Conservation (phyloP, 2,329 filamentous ascomycete genomes). For the Alternaria sp. region DNA sequence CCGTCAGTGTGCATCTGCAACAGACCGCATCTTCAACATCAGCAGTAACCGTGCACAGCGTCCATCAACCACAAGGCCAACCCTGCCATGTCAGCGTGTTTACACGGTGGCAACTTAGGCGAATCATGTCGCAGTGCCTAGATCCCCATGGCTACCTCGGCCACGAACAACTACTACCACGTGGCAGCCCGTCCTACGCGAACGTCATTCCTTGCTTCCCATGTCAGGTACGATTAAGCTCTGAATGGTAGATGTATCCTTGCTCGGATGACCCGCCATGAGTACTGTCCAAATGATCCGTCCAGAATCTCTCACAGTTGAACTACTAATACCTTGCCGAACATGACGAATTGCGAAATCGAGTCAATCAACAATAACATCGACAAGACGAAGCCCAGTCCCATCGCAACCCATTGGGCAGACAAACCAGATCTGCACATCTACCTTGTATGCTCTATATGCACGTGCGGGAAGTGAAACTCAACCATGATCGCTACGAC, state of each 20-base stretch:
- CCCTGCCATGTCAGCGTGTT: not conserved
- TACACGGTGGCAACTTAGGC: not conserved
- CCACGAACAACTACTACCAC: not conserved
- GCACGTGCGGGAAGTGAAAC: not conserved
- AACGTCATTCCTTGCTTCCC: not conserved
- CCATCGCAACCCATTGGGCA: not conserved
- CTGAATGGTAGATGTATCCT: not conserved
- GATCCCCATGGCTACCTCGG: not conserved
- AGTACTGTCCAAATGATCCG: not conserved
- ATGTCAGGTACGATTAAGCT: not conserved
- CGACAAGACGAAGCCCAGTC: not conserved
- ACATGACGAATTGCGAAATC: not conserved
- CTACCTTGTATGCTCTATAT: not conserved
- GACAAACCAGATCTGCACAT: not conserved
- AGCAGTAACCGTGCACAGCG: conserved; percentile 3
- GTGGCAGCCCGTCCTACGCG: not conserved
- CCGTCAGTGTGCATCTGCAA: conserved; percentile 7
- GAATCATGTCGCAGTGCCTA: not conserved
- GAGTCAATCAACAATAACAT: not conserved
- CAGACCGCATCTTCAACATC: conserved; percentile 1
- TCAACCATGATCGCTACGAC: not conserved
- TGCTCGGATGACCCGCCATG: not conserved
- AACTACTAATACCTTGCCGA: not conserved
- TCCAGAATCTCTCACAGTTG: not conserved
- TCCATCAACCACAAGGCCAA: conserved; percentile 1